Evolutionary conservation across 768 basidiomycete species (phyloP), one percentile per base, ranked within the genome.

Genomic region (Auriscalpium vulgare): DNA sequence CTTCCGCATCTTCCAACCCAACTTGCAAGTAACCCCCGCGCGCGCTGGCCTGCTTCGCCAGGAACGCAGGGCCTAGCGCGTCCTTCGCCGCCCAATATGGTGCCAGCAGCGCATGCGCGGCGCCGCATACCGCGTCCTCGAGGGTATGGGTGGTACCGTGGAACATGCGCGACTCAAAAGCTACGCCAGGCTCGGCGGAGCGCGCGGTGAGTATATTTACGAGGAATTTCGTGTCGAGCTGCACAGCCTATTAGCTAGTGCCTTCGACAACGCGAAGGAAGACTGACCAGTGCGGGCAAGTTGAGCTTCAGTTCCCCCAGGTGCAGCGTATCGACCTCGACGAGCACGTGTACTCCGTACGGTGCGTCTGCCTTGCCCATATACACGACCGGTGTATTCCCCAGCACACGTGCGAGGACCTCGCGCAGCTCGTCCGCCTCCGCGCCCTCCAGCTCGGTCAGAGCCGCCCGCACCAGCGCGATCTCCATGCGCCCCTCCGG

Each of bases 71-170:
- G 0, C 46, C 34, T 3, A 55, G 10, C 9, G 21, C 37, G 3
- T 47, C 53, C 44, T 47, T 40, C 3, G 8, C 17, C 43, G 49
- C 50, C 75, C 68, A 72, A 59, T 68, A 72, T 1, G 65, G 63
- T n/a, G 62, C 62, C 16, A 69, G 53, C 3, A 67, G 37, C 6
- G 62, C 58, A 50, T 70, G 68, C 2, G 68, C 68, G 2, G 65
- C 66, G 1, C 71, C 70, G 34, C 65, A 66, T 19, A 70, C 70
- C 10, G 70, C 69, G 49, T 72, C 71, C 35, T 71, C 70, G 6
- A 37, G 21, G 11, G 35, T 37, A 4, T 66, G 21, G 0, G 65
- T 70, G 6, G 54, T 44, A 10, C 50, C 47, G 1, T 47, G 64
- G 47, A 72, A 71, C n/a, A 68, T 65, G 17, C 70, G 65, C 14